Base-by-base conservation (phyloP, 2,329 filamentous ascomycete genomes). In the Coniochaeta sp. region DNA sequence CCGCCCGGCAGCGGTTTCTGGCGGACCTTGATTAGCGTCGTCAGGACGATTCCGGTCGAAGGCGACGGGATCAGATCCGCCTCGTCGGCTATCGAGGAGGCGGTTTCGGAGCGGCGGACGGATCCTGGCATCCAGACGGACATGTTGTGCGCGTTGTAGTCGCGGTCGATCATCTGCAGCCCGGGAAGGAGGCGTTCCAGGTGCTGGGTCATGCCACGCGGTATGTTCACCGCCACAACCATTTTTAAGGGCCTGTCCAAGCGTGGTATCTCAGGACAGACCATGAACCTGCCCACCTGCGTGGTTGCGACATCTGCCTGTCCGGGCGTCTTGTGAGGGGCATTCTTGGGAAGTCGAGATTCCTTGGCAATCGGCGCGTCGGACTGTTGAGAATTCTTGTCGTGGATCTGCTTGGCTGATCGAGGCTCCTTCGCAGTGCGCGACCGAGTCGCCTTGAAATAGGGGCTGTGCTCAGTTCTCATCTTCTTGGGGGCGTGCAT, bases 31-130 rank as follows among this genome's bases (percentile, higher is more conserved):
- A 93, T 84, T 5, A 93, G 75, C 0, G 84, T 89, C 0, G 90
- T 90, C 22, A 89, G 68, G 0, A 96, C 71, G 2, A 96, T 74
- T 0, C 89, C 91, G 0, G 82, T 85, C 0, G 77, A 79, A 0
- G 90, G 85, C 0, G 90, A 90, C 5, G 93, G 66, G 1, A 89
- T 82, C 3, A 96, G 72, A 66, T 96, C 92, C 2, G 90, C 88
- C 70, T 91, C 89, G 6, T 77, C 73, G 1, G 74, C 73, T 1
- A 81, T 70, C 0, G 73, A 64, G 0, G 76, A 79, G 4, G 66
- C 61, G 26, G 9, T 34, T 26, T 63, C 63, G 2, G 62, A 61
- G 4, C 59, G 60, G 4, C 52, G 54, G 42, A 66, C 61, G 0
- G 63, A 65, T n/a, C 67, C 67, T 9, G 64, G 63, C 9, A 57